These are phyloP conservation scores for Ochetophila trinervis DNA, from an alignment of 306 rosid genomes.

Conservation along the genomic window DNA sequence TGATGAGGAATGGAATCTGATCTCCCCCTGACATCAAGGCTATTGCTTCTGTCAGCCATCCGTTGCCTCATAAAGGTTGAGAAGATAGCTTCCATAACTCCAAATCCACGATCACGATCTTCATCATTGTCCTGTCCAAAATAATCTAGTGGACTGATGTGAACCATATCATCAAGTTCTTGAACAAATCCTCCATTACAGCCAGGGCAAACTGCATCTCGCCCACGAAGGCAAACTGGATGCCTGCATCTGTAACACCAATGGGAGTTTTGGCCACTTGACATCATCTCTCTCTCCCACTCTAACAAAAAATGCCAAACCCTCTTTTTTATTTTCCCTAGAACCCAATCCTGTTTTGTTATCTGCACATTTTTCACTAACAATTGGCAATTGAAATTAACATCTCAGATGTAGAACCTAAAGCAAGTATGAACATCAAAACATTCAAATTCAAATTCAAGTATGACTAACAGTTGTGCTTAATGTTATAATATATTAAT, in stretches of 20 bases:
- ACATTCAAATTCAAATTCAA: no score
- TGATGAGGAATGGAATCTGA: constrained; percentile 45
- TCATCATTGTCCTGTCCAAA: constrained; percentile 37
- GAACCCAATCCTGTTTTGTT: constrained; percentile 23
- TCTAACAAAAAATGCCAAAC: constrained; percentile 4
- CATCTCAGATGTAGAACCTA: not conserved
- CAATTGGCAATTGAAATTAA: not conserved
- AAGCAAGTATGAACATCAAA: not conserved
- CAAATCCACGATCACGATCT: constrained; percentile 34
- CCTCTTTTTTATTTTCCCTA: constrained; percentile 19
- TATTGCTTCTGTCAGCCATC: constrained; percentile 38
- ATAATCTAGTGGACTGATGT: constrained; percentile 38
- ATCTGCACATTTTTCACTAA: constrained; percentile 4
- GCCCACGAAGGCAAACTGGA: constrained; percentile 40
- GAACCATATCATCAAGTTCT: constrained; percentile 53
- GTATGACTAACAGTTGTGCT: no score
- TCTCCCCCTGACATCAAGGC: constrained; percentile 32
- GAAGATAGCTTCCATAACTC: constrained; percentile 55
- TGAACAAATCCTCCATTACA: constrained; percentile 62
- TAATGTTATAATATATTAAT: no score
- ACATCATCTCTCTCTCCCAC: constrained; percentile 38
- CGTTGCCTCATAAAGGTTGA: constrained; percentile 52
- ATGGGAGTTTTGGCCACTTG: constrained; percentile 58
- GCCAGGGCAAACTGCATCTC: constrained; percentile 45
- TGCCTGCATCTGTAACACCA: constrained; percentile 60